phyloP scores from a whole-genome alignment of 441 rosid genomes.

The Euphorbia celastroides region DNA sequence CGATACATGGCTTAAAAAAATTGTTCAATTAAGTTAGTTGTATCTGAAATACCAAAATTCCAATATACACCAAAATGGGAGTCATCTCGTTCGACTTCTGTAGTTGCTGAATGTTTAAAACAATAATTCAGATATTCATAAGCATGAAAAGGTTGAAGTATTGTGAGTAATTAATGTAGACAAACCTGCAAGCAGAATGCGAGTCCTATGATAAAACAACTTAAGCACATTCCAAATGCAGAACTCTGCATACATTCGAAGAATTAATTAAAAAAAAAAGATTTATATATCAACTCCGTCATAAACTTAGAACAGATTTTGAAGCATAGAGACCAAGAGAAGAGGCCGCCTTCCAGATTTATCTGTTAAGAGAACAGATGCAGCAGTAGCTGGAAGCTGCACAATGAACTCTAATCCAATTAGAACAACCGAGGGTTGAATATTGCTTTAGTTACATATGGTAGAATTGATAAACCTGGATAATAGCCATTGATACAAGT shows the following conservation, averaged over 20 bases:
- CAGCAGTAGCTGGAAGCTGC: constrained; percentile 16
- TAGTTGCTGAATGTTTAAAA: constrained; percentile 5
- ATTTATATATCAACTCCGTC: background rate
- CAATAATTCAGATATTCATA: background rate
- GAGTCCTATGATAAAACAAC: constrained; percentile 9
- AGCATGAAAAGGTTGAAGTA: no score
- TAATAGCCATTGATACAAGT: constrained; percentile 8
- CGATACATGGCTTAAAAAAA: no score
- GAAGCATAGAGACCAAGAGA: constrained; percentile 6
- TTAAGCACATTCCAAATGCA: constrained; percentile 7
- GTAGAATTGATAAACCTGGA: constrained; percentile 7
- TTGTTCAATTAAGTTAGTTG: background rate
- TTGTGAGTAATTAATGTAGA: background rate
- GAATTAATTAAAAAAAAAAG: background rate
- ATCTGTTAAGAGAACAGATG: constrained; percentile 1
- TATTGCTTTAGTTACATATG: no score
- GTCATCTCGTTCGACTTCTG: constrained; percentile 13
- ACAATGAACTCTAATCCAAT: background rate
- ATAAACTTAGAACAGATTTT: no score
- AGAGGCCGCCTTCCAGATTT: constrained; percentile 12
- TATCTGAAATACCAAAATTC: constrained; percentile 10
- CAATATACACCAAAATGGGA: constrained; percentile 16
- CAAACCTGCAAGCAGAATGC: constrained; percentile 17
- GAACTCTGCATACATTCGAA: constrained; percentile 2
- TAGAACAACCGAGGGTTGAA: background rate